Evolutionary conservation across 1,284 basidiomycete genomes (phyloP), one percentile per base, ranked within the genome.

Genomic region (Pseudomicrostroma phylloplanum): DNA sequence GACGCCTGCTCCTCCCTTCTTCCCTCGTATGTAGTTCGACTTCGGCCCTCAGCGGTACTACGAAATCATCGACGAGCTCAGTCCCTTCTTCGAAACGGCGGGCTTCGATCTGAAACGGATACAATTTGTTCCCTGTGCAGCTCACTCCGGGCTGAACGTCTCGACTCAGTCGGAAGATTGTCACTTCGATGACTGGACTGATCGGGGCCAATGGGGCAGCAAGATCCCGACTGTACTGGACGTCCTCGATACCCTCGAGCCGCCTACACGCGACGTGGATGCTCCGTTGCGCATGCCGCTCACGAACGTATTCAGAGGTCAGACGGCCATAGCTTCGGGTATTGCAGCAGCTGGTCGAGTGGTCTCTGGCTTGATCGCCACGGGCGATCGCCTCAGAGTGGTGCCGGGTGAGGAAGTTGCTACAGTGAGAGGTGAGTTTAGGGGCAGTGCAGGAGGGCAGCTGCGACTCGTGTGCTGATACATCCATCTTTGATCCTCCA

Each of bases 331-430:
- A 9, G 82, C 84, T 1, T 83, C 83, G 0, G 90, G 90, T 17
- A 85, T 87, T 0, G 90, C 88, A 1, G 87, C 96, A 0, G 86
- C 88, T 25, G 96, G 94, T n/a, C 83, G 93, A 41, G 82, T 98
- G 40, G 89, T 88, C 63, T 87, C 87, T 53, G 94, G 94, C 12
- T 83, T 97, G 26, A 84, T 97, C 0, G 92, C 96, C 80, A 88
- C 93, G 7, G 94, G 96, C 4, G 94, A 98, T 80, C 83, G 86
- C 26, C 71, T 98, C 25, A 84, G 91, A 40, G 86, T 92, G 42
- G 82, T 96, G 0, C 96, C 96, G 0, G 96, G 94, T 4, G 93
- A 97, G 74, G 93, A 94, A 76, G 88, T 85, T 1, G 91, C 88
- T 0, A 80, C 88, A 17, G 89, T 98, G 0, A 62, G 67, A 57